Percentiles rank a stretch among this genome's conserved stretches.
These are phyloP conservation scores for Ciborinia camelliae DNA, from an alignment of 2,329 filamentous ascomycete species.

Conservation along the genomic window DNA sequence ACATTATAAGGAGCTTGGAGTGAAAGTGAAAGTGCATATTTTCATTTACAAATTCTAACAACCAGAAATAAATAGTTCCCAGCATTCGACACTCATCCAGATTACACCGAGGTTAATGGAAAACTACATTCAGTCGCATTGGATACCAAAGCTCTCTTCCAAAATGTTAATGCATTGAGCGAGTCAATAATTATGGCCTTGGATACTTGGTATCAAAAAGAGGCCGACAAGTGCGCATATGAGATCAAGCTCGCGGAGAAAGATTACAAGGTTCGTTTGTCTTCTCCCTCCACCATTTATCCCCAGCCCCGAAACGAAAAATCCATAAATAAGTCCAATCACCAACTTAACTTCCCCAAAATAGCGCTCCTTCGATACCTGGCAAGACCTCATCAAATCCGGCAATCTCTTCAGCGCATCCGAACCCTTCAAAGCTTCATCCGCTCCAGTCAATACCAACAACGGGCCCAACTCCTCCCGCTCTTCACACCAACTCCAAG, in stretches of 20 bases:
- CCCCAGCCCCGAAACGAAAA: background rate
- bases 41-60: background rate
- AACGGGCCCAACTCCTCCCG: constrained; percentile 6
- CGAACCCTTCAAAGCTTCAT: constrained; percentile 16
- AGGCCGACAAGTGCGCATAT: constrained; percentile 14
- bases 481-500: constrained; percentile 4
- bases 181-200: constrained; percentile 17
- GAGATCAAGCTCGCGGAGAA: constrained; percentile 18
- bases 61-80: constrained; percentile 1
- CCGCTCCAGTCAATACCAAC: background rate
- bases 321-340: background rate
- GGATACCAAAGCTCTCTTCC: constrained; percentile 18
- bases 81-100: constrained; percentile 20
- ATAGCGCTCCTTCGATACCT: constrained; percentile 17
- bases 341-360: background rate
- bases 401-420: constrained; percentile 17
- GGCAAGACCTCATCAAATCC: constrained; percentile 20
- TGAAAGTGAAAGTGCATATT: background rate
- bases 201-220: constrained; percentile 19
- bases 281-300: background rate
- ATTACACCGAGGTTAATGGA: constrained; percentile 20
- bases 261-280: constrained; percentile 16
- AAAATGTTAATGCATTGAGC: constrained; percentile 17
- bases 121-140: constrained; percentile 15
- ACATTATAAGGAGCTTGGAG: background rate